phyloP scores from a whole-genome alignment of 169 alveolate species.

The Plasmodium fragile region DNA sequence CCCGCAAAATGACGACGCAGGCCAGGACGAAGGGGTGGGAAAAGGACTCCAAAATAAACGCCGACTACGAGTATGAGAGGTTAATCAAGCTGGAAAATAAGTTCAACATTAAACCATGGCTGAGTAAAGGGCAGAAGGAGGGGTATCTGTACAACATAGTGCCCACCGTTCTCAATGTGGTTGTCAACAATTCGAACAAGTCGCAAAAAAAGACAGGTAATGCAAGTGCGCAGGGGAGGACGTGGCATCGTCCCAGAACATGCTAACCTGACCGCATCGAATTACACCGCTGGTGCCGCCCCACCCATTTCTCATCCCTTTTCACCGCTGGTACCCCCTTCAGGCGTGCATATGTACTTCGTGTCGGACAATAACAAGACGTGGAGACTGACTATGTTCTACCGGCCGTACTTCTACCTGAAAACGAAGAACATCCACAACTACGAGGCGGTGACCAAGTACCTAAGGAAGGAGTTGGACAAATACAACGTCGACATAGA shows the following conservation, averaged over 20 bases:
- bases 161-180: constrained; percentile 85
- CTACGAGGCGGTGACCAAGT: constrained; percentile 79
- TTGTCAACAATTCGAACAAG: constrained; percentile 63
- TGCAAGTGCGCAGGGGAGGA: not conserved
- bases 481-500: constrained; percentile 76
- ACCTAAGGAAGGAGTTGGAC: constrained; percentile 43
- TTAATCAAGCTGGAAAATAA: constrained; percentile 35
- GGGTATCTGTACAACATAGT: constrained; percentile 91
- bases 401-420: constrained; percentile 94
- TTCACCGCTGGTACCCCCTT: not conserved
- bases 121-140: constrained; percentile 77
- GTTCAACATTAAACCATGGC: constrained; percentile 76
- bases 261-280: not conserved
- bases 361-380: constrained; percentile 72
- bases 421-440: constrained; percentile 82
- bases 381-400: constrained; percentile 80
- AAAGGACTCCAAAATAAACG: constrained; percentile 61
- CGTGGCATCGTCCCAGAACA: not conserved
- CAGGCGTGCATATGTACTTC: constrained; percentile 70
- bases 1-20: constrained; percentile 31
- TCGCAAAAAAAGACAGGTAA: constrained; percentile 71
- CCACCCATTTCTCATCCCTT: not conserved
- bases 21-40: constrained; percentile 75
- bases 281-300: not conserved
- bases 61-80: constrained; percentile 64